These are phyloP conservation scores for Geotrichum cucujoidarum DNA, from an alignment of 1,139 yeast species.

Conservation along the genomic window DNA sequence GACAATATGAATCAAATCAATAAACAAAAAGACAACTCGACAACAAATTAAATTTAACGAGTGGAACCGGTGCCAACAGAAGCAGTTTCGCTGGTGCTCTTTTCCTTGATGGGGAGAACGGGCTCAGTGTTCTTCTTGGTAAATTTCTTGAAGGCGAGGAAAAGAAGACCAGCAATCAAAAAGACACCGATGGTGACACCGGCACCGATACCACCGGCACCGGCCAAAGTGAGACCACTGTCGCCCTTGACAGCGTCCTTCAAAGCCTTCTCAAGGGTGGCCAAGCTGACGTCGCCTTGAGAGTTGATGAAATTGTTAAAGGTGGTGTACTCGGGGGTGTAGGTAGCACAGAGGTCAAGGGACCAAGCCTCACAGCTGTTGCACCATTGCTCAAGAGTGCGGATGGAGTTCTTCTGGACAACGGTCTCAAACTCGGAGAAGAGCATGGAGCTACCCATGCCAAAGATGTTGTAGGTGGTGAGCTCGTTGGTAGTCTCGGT, in stretches of 20 bases:
- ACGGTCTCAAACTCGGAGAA: constrained; percentile 37
- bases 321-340: constrained; percentile 26
- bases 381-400: constrained; percentile 39
- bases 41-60: background rate
- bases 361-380: constrained; percentile 33
- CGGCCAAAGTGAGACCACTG: constrained; percentile 35
- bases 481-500: constrained; percentile 36
- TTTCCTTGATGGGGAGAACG: constrained; percentile 1
- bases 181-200: constrained; percentile 45
- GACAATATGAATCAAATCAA: background rate
- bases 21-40: background rate
- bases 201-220: constrained; percentile 49
- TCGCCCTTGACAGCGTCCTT: background rate
- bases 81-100: background rate
- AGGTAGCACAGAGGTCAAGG: constrained; percentile 35
- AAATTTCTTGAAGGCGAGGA: background rate
- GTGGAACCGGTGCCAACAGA: background rate
- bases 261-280: constrained; percentile 22
- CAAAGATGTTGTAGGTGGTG: constrained; percentile 38
- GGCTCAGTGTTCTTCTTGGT: background rate
- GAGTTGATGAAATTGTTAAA: constrained; percentile 26
- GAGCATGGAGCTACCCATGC: constrained; percentile 31
- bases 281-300: constrained; percentile 30
- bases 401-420: constrained; percentile 31
- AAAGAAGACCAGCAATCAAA: constrained; percentile 24